Conservation (phyloP, 768 basidiomycete species). For the Mrakia blollopis region DNA sequence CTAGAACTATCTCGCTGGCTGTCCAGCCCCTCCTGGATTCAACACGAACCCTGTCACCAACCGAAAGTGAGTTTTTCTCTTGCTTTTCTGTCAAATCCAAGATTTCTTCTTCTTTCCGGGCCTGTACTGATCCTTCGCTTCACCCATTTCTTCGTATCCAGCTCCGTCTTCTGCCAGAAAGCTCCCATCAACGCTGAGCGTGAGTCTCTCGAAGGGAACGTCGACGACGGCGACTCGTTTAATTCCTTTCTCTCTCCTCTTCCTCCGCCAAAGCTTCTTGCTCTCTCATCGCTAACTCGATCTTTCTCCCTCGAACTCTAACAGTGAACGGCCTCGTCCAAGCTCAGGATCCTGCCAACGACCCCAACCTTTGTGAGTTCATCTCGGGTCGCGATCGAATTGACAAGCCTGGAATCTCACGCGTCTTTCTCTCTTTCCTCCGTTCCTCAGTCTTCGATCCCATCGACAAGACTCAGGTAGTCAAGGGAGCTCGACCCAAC, state of each 20-base stretch:
- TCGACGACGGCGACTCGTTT: too few relatives aligned
- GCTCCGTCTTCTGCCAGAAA: conserved; percentile 54
- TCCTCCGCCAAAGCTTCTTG: background rate
- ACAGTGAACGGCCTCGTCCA: conserved; percentile 55
- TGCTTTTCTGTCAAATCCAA: too few relatives aligned
- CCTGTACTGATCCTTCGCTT: too few relatives aligned
- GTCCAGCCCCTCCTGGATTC: background rate
- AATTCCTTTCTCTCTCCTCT: background rate
- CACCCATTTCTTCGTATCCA: too few relatives aligned
- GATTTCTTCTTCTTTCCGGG: too few relatives aligned
- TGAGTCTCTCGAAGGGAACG: background rate
- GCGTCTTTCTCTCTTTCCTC: background rate
- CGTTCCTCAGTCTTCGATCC: background rate
- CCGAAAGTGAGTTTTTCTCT: conserved; percentile 39
- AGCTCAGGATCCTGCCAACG: conserved; percentile 51
- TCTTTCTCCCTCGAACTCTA: background rate
- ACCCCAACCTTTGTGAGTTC: conserved; percentile 18
- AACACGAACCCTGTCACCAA: conserved; percentile 50
- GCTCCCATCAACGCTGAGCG: conserved; percentile 53
- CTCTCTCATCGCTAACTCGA: background rate
- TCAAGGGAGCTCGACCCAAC: conserved; percentile 10
- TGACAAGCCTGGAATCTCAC: too few relatives aligned
- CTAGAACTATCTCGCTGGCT: background rate
- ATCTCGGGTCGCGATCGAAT: background rate
- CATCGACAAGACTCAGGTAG: conserved; percentile 6